Evolutionary conservation across 2,329 filamentous ascomycete species (phyloP).

Genomic region (Rhinocladiella mackenziei): DNA sequence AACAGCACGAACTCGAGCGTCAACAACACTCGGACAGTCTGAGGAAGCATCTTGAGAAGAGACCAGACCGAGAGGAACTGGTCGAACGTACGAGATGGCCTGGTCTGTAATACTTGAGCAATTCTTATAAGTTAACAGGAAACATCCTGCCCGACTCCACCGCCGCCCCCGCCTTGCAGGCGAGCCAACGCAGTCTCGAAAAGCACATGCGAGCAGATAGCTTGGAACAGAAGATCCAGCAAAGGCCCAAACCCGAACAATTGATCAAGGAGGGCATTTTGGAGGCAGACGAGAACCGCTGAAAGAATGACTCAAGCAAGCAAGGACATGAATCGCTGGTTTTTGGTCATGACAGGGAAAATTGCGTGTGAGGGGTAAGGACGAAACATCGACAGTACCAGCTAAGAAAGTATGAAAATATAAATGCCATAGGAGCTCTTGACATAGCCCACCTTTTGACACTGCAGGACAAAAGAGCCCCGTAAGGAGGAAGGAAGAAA

Average conservation of each 20-base stretch:
- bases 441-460: conserved; percentile 27
- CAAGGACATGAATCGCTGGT: conserved; percentile 1
- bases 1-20: conserved; percentile 60
- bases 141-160: conserved; percentile 81
- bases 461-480: neutral
- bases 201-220: conserved; percentile 83
- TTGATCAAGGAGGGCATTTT: conserved; percentile 77
- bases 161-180: conserved; percentile 73
- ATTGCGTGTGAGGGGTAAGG: no score
- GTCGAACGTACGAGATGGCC: conserved; percentile 65
- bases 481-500: conserved; percentile 1
- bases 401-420: no score
- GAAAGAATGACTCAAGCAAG: conserved; percentile 19
- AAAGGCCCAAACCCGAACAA: conserved; percentile 70
- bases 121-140: conserved; percentile 46
- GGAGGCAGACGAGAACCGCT: conserved; percentile 56
- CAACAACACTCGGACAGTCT: conserved; percentile 60
- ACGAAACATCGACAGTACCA: no score
- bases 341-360: no score
- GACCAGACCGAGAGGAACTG: conserved; percentile 68
- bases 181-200: conserved; percentile 77
- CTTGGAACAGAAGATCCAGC: conserved; percentile 79
- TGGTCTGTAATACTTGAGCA: conserved; percentile 8
- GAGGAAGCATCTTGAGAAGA: conserved; percentile 60
- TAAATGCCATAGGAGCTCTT: conserved; percentile 27